These are phyloP conservation scores for Paramecium tetraurelia DNA, from an alignment of 73 alveolate genomes.

Conservation along the genomic window DNA sequence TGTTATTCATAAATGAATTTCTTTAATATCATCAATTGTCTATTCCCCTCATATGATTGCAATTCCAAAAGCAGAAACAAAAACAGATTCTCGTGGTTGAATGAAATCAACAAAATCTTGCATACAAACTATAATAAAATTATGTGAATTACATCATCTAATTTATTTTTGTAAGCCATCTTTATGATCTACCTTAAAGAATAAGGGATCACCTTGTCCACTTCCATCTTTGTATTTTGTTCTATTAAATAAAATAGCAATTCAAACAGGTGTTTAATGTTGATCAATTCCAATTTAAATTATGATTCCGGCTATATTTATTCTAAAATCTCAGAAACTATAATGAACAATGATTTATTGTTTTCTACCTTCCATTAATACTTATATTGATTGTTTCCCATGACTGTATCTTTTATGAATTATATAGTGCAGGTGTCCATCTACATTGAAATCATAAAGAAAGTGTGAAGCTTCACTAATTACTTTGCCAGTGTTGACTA, in stretches of 20 bases:
- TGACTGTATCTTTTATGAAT: background rate
- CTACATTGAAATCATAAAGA: background rate
- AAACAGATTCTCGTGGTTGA: background rate
- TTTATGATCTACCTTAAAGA: background rate
- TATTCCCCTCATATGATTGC: background rate
- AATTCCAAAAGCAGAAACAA: background rate
- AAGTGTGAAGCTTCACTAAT: background rate
- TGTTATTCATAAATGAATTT: background rate
- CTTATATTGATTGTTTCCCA: background rate
- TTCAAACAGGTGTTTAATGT: background rate
- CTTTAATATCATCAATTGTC: background rate
- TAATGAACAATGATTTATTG: background rate
- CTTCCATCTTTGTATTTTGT: background rate
- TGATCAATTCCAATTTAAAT: background rate
- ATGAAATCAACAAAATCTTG: background rate
- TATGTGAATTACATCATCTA: background rate
- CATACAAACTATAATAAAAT: background rate
- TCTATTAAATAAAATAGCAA: background rate
- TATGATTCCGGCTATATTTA: background rate
- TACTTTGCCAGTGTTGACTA: background rate
- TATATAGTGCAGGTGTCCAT: background rate
- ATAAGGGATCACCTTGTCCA: background rate
- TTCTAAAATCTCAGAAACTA: background rate
- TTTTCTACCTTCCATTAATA: slow-evolving; percentile 21
- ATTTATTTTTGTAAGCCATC: background rate